Conservation (phyloP, 371 early-diverging fungal species). For the Mucor plumbeus region DNA sequence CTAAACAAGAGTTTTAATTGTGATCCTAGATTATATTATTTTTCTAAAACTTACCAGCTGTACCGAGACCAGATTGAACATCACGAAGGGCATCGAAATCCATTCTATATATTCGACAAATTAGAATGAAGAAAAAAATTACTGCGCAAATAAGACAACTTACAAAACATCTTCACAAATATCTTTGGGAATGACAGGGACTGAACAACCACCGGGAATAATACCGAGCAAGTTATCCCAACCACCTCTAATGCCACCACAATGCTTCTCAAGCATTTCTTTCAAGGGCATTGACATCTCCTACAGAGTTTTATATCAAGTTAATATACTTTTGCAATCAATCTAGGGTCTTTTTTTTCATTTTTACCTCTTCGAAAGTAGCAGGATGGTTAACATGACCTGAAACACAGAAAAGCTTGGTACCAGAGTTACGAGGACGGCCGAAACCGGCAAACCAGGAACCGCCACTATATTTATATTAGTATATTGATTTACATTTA, state of each 20-base stretch:
- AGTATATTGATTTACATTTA: neutral
- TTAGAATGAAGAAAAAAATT: neutral
- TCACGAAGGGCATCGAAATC: conserved; percentile 97
- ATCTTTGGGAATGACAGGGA: conserved; percentile 87
- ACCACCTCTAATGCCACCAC: conserved; percentile 97
- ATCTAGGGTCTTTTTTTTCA: neutral
- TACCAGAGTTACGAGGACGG: conserved; percentile 92
- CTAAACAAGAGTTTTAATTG: conserved; percentile 32
- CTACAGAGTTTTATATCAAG: neutral
- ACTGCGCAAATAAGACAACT: neutral
- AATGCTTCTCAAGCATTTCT: conserved; percentile 95
- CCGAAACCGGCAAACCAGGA: conserved; percentile 95
- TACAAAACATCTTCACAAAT: conserved; percentile 89
- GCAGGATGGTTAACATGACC: conserved; percentile 98
- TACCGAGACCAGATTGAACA: conserved; percentile 93
- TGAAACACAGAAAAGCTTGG: conserved; percentile 96
- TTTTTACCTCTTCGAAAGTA: conserved; percentile 89
- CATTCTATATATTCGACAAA: conserved; percentile 63
- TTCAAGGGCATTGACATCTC: conserved; percentile 96
- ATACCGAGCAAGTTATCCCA: conserved; percentile 98
- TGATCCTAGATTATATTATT: neutral
- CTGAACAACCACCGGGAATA: conserved; percentile 97
- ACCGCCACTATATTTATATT: conserved; percentile 67
- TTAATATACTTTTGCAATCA: neutral
- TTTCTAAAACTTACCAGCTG: conserved; percentile 49